Evolutionary conservation across 2,329 filamentous ascomycete species (phyloP), one percentile per base, ranked within the genome.

Genomic region (Trichoderma sp.): DNA sequence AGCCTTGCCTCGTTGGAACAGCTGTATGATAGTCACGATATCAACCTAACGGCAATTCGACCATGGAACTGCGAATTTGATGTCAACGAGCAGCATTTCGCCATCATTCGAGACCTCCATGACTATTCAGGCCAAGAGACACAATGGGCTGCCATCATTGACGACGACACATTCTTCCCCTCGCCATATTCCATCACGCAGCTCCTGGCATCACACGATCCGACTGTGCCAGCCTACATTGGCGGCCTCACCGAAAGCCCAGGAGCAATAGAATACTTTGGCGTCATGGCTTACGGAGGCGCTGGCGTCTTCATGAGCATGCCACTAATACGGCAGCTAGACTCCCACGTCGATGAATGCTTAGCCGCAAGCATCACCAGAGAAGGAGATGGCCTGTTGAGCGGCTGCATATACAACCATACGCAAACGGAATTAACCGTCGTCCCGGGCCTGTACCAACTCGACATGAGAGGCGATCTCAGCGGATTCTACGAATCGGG

Each of bases 91-190:
- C 85, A 87, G 49, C 87, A 89, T 74, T 89, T 89, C 74, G 81
- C 85, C 14, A 81, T 89, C 14, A 76, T 89, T 10, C 79, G 82
- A 33, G 80, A 85, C 47, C 81, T 89, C 70, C 77, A 86, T 29
- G 75, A 80, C 29, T 78, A 83, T 61, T 52, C 64, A 10, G 76
- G 80, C 37, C 81, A 78, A 11, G 76, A 81, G 0, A 87, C 86
- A 0, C 78, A 80, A 37, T 90, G 88, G 87, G 82, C 84, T 16
- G 84, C 83, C 57, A 80, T 89, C 60, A 82, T 89, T 47, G 87
- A 90, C 74, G 88, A 90, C 73, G 88, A 90, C 73, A 90, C 88
- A 1, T 89, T 90, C 76, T 89, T 89, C 75, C 83, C 85, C 2
- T 86, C 84, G 2, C 82, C 89, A 56, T 76, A 83, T 63, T 80